These are phyloP conservation scores for Leptomonas pyrrhocoris DNA, from an alignment of 208 protist genomes.

Conservation along the genomic window DNA sequence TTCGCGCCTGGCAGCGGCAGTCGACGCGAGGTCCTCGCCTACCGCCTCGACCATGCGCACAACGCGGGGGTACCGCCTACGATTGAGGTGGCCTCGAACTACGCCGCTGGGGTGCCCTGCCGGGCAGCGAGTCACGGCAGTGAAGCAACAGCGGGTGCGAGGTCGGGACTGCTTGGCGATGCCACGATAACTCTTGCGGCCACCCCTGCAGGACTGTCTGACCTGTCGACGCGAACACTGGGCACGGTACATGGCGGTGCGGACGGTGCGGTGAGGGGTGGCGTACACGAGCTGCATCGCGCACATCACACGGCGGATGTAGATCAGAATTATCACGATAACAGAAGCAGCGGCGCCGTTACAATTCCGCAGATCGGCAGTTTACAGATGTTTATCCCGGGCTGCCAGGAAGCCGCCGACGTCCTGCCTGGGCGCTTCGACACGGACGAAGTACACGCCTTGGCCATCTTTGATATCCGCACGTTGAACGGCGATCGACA, in stretches of 20 bases:
- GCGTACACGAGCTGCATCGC: neutral
- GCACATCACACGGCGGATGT: too few species aligned
- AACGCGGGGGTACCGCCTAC: conserved; percentile 72
- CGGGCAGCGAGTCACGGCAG: neutral
- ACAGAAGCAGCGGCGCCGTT: neutral
- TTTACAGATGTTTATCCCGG: conserved; percentile 60
- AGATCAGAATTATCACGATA: neutral
- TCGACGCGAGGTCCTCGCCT: conserved; percentile 71
- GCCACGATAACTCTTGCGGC: neutral
- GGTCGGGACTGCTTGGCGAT: neutral
- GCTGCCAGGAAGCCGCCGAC: conserved; percentile 61
- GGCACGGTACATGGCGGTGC: neutral
- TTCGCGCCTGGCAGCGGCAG: conserved; percentile 72
- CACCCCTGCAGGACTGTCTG: conserved; percentile 3
- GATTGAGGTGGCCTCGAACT: conserved; percentile 46
- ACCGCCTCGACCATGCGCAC: conserved; percentile 63
- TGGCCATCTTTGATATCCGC: conserved; percentile 82
- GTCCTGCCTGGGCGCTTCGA: conserved; percentile 60
- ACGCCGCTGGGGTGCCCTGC: neutral
- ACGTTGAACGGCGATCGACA: conserved; percentile 80
- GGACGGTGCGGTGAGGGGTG: neutral
- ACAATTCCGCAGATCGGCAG: conserved; percentile 40
- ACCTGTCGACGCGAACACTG: conserved; percentile 5
- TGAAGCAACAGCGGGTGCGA: neutral
- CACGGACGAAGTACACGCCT: conserved; percentile 63